These are phyloP conservation scores for Halophytophthora batemanensis DNA, from an alignment of 352 stramenopile species.

Conservation along the genomic window DNA sequence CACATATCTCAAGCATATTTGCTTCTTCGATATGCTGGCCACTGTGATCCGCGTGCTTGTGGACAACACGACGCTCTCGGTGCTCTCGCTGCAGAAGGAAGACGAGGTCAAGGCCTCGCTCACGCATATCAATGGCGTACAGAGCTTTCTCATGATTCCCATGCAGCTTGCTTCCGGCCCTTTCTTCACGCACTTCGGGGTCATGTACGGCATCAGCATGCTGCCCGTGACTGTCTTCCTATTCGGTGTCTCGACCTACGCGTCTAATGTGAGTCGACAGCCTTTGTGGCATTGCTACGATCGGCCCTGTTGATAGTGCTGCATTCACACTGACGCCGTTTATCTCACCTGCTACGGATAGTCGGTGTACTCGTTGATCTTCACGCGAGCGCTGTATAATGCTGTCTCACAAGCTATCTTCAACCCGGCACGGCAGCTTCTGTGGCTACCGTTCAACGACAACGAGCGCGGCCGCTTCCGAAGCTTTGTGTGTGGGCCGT, in stretches of 20 bases:
- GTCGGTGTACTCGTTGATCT: conserved; percentile 55
- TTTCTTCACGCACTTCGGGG: conserved; percentile 83
- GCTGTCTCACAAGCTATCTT: conserved; percentile 78
- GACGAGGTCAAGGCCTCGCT: conserved; percentile 71
- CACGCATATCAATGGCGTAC: conserved; percentile 74
- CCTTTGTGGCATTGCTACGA: neutral
- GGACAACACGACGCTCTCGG: conserved; percentile 78
- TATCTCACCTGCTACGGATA: conserved; percentile 13
- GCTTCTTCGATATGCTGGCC: conserved; percentile 82
- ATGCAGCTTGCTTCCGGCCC: conserved; percentile 74
- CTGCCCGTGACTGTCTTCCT: conserved; percentile 69
- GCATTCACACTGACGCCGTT: conserved; percentile 1
- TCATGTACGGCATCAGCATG: conserved; percentile 81
- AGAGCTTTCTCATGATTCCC: conserved; percentile 87
- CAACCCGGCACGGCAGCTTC: conserved; percentile 79
- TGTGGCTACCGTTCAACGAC: conserved; percentile 82
- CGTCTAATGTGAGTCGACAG: conserved; percentile 39
- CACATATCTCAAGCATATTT: conserved; percentile 85
- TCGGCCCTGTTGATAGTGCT: neutral
- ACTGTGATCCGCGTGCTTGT: conserved; percentile 78
- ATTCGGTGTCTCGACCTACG: conserved; percentile 62
- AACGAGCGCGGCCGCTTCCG: conserved; percentile 70
- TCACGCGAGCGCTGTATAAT: conserved; percentile 77
- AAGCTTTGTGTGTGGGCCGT: conserved; percentile 75
- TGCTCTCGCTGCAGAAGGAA: conserved; percentile 67